Evolutionary conservation across 140 eudicot species (phyloP), one percentile per base, ranked within the genome.

Genomic region (Stevia rebaudiana): DNA sequence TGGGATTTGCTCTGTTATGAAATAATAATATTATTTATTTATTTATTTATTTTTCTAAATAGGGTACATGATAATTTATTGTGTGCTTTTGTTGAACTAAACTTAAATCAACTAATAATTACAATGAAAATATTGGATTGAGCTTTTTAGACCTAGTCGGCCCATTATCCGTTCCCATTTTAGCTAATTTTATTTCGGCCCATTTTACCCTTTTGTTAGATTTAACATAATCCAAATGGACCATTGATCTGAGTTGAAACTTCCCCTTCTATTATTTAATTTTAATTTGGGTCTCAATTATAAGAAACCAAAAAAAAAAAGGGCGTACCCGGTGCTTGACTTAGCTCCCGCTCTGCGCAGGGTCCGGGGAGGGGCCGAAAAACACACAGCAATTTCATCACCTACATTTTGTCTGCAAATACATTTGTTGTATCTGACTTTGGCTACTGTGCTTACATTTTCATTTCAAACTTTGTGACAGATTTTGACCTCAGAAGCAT

Each of bases 401-500:
- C 50, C 18, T 13, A 67, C 11, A 24, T 51, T 33, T 52, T 40
- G 12, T 12, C 9, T 35, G 60, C 42, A 11, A 31, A 51, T 60
- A 52, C 15, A 19, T 61, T 46, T 48, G 39, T 50, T 11, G 52
- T 33, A 52, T 46, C 23, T 53, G 48, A 58, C 33, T 65, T 67
- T 21, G 60, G 35, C 64, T 36, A 30, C 6, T 61, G 41, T 59
- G 72, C 51, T 81, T 41, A 76, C 68, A n/a, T 25, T 59, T 3
- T 42, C 65, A 4, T 74, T 11, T 59, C 18, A 47, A 11, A 31
- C 48, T 70, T 73, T 67, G 35, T 65, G 52, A 12, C 95, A 91
- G 96, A 91, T 85, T 50, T 23, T 51, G 98, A 81, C 71, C 89
- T 91, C 58, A 69, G 41, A 35, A 51, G 37, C 35, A 76, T 91